Base-by-base conservation (phyloP, 2,329 filamentous ascomycete genomes). In the Epichloe brachyelytri region DNA sequence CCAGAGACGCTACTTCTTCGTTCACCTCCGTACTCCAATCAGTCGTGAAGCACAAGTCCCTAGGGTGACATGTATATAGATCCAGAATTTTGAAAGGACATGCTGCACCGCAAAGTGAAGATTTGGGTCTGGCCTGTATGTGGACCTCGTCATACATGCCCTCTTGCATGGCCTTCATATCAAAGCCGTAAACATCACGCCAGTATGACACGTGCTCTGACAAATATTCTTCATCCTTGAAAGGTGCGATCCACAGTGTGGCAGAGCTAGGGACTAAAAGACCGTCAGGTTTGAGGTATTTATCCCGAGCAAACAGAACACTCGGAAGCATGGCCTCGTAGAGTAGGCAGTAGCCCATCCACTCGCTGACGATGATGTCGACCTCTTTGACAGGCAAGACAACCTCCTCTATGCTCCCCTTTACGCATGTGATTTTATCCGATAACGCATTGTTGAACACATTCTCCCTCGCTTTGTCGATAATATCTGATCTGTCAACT, bases 251-350 rank as follows among this genome's bases (percentile, higher is more conserved):
- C 67, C 86, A 86, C 58, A 97, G 78, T 34, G 83, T 89, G 54
- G 85, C 83, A 63, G 94, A 86, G 54, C 86, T 90, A 5, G 91
- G 91, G 2, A 93, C 85, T 71, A 97, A 82, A 49, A 96, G 74
- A 15, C 90, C 90, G 51, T 80, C 83, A 1, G 84, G 79, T 53
- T 79, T 82, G 22, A 97, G 80, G 66, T 95, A 96, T 58, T 80
- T 82, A 68, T 97, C 90, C 54, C 90, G 79, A 43, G 91, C 91
- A 62, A 82, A 91, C 48, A 97, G 76, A 20, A 97, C 88, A 46
- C 88, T 94, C 56, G 93, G 88, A 30, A 97, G 80, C 90, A 97
- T 97, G 51, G 89, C 88, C 69, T 97, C 90, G 66, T 94, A 97
- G 5, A 96, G 77, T 17, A 96, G 77, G 56, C 84, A 87, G 65